Percentiles rank a stretch among this genome's conserved stretches.
Conservation (phyloP, 208 protist genomes). For the Leishmania gerbilli region DNA sequence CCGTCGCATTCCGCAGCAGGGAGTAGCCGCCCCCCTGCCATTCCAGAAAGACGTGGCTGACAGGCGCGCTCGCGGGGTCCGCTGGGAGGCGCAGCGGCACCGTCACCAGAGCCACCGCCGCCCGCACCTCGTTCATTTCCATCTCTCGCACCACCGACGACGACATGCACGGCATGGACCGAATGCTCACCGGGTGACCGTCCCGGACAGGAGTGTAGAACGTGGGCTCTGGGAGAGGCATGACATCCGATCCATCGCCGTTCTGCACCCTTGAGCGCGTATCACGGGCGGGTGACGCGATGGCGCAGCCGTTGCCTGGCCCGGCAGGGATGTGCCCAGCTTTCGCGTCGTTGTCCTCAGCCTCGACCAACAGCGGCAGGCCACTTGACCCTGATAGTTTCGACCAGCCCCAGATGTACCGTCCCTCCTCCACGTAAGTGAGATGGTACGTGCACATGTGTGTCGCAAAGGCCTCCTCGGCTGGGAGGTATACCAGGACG, state of each 20-base stretch:
- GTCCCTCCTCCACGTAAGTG: slow-evolving; percentile 28
- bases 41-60: slow-evolving; percentile 47
- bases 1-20: slow-evolving; percentile 44
- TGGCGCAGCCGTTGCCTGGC: not conserved
- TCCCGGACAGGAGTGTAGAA: slow-evolving; percentile 60
- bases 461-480: slow-evolving; percentile 13
- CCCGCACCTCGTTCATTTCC: slow-evolving; percentile 73
- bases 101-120: slow-evolving; percentile 46
- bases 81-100: slow-evolving; percentile 10
- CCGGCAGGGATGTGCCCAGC: not conserved
- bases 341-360: not conserved
- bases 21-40: slow-evolving; percentile 78
- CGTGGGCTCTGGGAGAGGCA: slow-evolving; percentile 32
- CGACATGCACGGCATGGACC: slow-evolving; percentile 41
- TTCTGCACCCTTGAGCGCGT: not conserved
- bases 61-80: not conserved
- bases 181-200: slow-evolving; percentile 47
- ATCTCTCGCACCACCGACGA: slow-evolving; percentile 43
- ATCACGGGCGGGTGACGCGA: not conserved
- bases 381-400: slow-evolving; percentile 60
- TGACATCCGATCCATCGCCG: not conserved
- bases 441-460: slow-evolving; percentile 46
- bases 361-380: slow-evolving; percentile 46
- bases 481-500: slow-evolving; percentile 59
- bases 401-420: slow-evolving; percentile 81